Evolutionary conservation across 2,329 filamentous ascomycete species (phyloP).

Genomic region (Aspergillus sp.): DNA sequence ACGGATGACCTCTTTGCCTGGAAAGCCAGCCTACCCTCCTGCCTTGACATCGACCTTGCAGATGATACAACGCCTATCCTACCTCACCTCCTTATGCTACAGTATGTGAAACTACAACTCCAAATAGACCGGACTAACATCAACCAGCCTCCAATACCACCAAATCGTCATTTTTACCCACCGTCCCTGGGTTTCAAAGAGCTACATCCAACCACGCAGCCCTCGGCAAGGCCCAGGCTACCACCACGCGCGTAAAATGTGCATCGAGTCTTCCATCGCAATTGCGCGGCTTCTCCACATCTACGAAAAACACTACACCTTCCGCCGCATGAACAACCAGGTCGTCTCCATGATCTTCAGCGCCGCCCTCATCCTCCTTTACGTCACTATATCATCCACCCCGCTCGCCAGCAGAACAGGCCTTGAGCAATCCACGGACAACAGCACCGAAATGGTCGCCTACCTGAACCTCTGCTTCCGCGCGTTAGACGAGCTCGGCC

Average conservation of each 20-base stretch:
- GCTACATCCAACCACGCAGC: slow-evolving; percentile 41
- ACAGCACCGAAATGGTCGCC: slow-evolving; percentile 33
- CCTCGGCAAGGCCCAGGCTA: slow-evolving; percentile 46
- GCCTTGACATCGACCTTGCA: slow-evolving; percentile 36
- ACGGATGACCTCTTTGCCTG: slow-evolving; percentile 41
- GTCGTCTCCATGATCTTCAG: slow-evolving; percentile 47
- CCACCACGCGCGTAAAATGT: slow-evolving; percentile 45
- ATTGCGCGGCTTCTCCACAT: slow-evolving; percentile 42
- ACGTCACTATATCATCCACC: slow-evolving; percentile 37
- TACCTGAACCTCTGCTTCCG: slow-evolving; percentile 44
- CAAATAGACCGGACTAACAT: background rate
- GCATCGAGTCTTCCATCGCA: slow-evolving; percentile 42
- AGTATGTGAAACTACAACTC: slow-evolving; percentile 24
- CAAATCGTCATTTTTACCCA: slow-evolving; percentile 47
- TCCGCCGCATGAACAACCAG: slow-evolving; percentile 46
- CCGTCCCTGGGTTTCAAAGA: slow-evolving; percentile 46
- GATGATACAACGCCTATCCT: slow-evolving; percentile 34
- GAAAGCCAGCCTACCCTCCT: slow-evolving; percentile 41
- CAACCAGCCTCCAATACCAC: slow-evolving; percentile 43
- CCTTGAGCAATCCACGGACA: slow-evolving; percentile 19
- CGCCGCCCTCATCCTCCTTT: slow-evolving; percentile 42
- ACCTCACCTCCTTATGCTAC: slow-evolving; percentile 44
- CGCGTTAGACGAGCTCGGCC: slow-evolving; percentile 42
- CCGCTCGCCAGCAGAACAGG: slow-evolving; percentile 23
- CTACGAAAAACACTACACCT: slow-evolving; percentile 44